phyloP scores from a whole-genome alignment of 768 basidiomycete species.

The Termitomyces sp. region DNA sequence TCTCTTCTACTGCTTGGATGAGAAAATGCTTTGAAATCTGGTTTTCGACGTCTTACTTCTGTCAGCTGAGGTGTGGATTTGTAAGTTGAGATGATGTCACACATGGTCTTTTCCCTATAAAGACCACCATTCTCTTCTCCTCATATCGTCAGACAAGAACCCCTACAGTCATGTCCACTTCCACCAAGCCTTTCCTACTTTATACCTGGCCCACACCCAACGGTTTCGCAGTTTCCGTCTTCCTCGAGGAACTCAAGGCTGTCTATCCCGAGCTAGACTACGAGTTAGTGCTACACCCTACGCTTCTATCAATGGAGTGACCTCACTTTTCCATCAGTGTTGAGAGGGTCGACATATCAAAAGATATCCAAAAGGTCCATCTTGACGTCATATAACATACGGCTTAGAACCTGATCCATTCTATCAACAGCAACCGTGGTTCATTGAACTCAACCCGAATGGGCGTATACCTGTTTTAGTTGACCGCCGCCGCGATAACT shows the following conservation, averaged over 20 bases:
- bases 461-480: slow-evolving; percentile 68
- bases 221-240: slow-evolving; percentile 44
- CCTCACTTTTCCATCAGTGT: slow-evolving; percentile 30
- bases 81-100: slow-evolving; percentile 6
- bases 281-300: slow-evolving; percentile 23
- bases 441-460: slow-evolving; percentile 70
- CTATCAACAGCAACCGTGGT: slow-evolving; percentile 55
- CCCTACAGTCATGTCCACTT: slow-evolving; percentile 19
- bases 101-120: not conserved
- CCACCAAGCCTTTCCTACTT: slow-evolving; percentile 42
- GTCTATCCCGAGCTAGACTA: slow-evolving; percentile 48
- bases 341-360: slow-evolving; percentile 51
- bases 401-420: not conserved
- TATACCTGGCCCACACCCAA: slow-evolving; percentile 63
- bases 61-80: not conserved
- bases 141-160: slow-evolving; percentile 1
- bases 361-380: slow-evolving; percentile 67
- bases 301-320: not conserved
- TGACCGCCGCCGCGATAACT: slow-evolving; percentile 58
- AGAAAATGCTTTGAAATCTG: not conserved
- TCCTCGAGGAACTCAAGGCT: slow-evolving; percentile 62
- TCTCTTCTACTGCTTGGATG: not conserved
- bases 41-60: not conserved
- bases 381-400: no score
- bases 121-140: slow-evolving; percentile 11